Conservation (phyloP, 2,329 filamentous ascomycete genomes). For the Penicillium oxalicum region DNA sequence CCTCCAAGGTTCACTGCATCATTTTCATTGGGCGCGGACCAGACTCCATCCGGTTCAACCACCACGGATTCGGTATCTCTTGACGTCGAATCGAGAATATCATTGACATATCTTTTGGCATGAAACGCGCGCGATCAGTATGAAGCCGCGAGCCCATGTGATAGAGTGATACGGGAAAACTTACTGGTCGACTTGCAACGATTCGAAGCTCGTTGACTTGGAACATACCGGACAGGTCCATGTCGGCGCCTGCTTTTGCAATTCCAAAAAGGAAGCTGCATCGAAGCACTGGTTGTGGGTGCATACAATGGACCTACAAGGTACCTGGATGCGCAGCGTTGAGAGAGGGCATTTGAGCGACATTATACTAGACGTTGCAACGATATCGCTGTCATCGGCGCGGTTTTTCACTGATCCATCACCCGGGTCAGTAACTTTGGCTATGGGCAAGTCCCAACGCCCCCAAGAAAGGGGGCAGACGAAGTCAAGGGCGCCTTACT, state of each 20-base stretch:
- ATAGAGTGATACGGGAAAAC: constrained; percentile 23
- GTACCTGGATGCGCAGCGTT: constrained; percentile 71
- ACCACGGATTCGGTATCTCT: constrained; percentile 74
- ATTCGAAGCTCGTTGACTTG: constrained; percentile 72
- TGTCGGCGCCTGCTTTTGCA: constrained; percentile 93
- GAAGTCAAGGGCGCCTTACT: constrained; percentile 46
- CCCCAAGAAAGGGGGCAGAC: neutral
- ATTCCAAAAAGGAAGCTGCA: constrained; percentile 79
- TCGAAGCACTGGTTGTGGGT: constrained; percentile 94
- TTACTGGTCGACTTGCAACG: constrained; percentile 80
- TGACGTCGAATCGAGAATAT: constrained; percentile 72
- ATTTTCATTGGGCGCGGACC: constrained; percentile 51
- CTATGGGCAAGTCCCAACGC: no score
- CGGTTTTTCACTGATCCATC: constrained; percentile 62
- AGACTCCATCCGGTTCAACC: constrained; percentile 79
- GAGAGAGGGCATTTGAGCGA: constrained; percentile 91
- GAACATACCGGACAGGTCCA: constrained; percentile 96
- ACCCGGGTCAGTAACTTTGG: neutral
- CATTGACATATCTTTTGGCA: constrained; percentile 65
- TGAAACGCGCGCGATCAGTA: neutral
- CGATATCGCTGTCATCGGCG: constrained; percentile 80
- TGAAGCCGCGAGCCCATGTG: constrained; percentile 6
- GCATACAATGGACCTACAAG: constrained; percentile 73
- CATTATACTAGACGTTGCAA: constrained; percentile 79
- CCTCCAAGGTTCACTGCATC: constrained; percentile 37